Conservation (phyloP, 202 grass and related monocot species). For the Sporobolus alterniflorus region DNA sequence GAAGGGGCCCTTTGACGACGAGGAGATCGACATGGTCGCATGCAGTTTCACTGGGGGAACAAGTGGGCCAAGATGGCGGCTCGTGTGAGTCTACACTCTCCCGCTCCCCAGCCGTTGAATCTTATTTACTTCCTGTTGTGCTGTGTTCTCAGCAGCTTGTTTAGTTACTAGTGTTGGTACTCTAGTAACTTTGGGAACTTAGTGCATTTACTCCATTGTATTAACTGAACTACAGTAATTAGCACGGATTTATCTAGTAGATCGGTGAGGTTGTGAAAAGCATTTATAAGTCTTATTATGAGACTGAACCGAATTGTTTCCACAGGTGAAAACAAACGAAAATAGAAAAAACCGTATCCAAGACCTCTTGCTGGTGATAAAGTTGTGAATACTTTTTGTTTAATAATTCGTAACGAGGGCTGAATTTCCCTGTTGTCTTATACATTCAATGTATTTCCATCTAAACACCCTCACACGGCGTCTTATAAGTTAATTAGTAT, state of each 20-base stretch:
- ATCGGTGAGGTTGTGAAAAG: background rate
- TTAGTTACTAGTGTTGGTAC: background rate
- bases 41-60: constrained; percentile 48
- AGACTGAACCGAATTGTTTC: too few species aligned
- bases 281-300: too few species aligned
- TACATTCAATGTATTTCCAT: constrained; percentile 6
- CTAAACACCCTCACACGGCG: background rate
- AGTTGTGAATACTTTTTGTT: background rate
- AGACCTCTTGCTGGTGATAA: background rate
- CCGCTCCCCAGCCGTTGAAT: background rate
- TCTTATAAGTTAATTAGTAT: too few species aligned
- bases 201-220: background rate
- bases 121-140: background rate
- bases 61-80: constrained; percentile 74
- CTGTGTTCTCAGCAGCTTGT: background rate
- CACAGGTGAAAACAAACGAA: background rate
- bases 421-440: background rate
- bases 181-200: too few species aligned
- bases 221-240: background rate
- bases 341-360: background rate
- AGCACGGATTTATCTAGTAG: background rate
- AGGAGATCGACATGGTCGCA: constrained; percentile 49
- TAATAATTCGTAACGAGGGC: background rate
- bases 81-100: constrained; percentile 26
- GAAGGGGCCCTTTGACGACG: constrained; percentile 47